Evolutionary conservation across 495 filamentous ascomycete species (phyloP).

Genomic region (Neurospora sp.): DNA sequence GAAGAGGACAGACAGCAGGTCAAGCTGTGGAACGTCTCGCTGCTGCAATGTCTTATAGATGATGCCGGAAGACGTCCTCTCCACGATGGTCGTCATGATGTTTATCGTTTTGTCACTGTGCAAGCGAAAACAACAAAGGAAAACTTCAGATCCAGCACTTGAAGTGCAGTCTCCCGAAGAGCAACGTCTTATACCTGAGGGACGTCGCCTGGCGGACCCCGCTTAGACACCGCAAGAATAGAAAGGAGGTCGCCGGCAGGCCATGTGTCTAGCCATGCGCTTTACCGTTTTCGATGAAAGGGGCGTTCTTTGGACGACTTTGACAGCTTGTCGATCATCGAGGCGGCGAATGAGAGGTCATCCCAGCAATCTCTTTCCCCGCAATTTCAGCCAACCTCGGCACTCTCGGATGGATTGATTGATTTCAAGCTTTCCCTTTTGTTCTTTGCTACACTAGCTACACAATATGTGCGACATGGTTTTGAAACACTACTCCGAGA

Average conservation of each 20-base stretch:
- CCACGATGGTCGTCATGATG: slow-evolving; percentile 38
- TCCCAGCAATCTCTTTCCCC: background rate
- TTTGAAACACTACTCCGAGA: background rate
- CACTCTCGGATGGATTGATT: background rate
- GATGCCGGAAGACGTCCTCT: slow-evolving; percentile 89
- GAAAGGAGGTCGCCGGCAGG: background rate
- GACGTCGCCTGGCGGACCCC: background rate
- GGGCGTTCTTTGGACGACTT: background rate
- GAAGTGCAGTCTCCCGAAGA: background rate
- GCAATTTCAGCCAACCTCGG: background rate
- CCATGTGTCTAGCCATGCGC: background rate
- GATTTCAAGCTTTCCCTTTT: background rate
- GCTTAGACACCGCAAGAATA: background rate
- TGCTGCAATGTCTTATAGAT: slow-evolving; percentile 73
- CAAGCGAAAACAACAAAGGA: background rate
- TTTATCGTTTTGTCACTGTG: background rate
- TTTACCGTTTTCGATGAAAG: background rate
- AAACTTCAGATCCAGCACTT: background rate
- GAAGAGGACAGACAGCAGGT: slow-evolving; percentile 9
- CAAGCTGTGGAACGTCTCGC: slow-evolving; percentile 4
- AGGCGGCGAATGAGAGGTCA: background rate
- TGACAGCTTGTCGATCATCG: background rate
- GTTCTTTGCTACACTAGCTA: background rate
- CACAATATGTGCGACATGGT: background rate
- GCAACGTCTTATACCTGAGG: background rate